Evolutionary conservation across 306 rosid species (phyloP), one percentile per base, ranked within the genome.

Genomic region (Chamaecrista fasciculata): DNA sequence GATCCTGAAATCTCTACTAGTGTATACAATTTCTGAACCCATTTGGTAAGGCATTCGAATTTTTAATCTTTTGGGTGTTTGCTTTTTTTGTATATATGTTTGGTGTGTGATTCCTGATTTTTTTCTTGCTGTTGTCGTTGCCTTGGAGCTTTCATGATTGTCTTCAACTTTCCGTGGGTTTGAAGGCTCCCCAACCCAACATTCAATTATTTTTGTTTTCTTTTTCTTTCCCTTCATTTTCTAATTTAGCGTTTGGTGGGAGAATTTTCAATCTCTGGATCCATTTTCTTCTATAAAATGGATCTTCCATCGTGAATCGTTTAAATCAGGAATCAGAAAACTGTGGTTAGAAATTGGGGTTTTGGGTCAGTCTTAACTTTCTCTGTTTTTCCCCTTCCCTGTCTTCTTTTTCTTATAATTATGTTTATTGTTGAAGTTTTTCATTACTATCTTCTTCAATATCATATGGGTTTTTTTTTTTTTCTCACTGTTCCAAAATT

Each of bases 111-210:
- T 40, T 77, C 52, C 25, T 53, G 36, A n/a, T n/a, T n/a, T n/a
- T 44, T 39, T 59, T 65, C 49, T 69, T 61, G 47, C 55, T 53
- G 78, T 39, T 44, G 70, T 18, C 57, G 57, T 65, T 80, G 68
- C 63, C 66, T 60, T 24, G 79, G 72, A 63, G 79, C 81, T 58
- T 58, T 83, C 84, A 64, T 72, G 21, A 64, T 52, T 65, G 68
- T 66, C 66, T 26, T 21, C 19, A 16, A 66, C 81, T 76, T 83
- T 73, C 71, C 87, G 33, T 83, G 76, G 77, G 61, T 53, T 77
- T 66, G 82, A 83, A 80, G 82, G 53, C 57, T 79, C n/a, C n/a
- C n/a, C n/a, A n/a, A n/a, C n/a, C 42, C 52, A 21, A 18, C 23
- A 58, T 59, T 26, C 46, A 16, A 65, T 69, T 57, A 8, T 53